phyloP scores from a whole-genome alignment of 2,329 filamentous ascomycete genomes.

The Parascedosporium putredinis region DNA sequence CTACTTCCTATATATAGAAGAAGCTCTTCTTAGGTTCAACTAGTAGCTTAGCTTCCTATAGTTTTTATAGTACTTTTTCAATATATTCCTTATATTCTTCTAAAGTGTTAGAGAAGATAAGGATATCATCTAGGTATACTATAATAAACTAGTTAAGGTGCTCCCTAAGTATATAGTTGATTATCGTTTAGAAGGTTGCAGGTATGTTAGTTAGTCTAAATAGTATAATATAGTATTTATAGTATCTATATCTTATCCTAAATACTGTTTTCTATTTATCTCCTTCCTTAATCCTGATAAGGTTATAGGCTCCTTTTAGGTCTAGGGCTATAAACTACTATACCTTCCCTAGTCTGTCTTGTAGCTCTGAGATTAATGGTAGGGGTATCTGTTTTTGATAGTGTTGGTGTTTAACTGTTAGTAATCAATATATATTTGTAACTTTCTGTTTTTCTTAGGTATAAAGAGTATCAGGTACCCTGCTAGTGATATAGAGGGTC shows the following conservation, averaged over 20 bases:
- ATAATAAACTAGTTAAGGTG: conserved; percentile 11
- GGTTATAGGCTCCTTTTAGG: conserved; percentile 7
- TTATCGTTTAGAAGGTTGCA: conserved; percentile 11
- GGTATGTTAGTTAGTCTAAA: conserved; percentile 11
- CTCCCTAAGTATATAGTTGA: conserved; percentile 9
- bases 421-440: conserved; percentile 3
- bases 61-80: background rate
- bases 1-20: background rate
- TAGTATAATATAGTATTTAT: conserved; percentile 12
- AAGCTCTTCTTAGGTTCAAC: background rate
- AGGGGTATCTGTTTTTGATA: conserved; percentile 4
- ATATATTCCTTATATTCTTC: conserved; percentile 8
- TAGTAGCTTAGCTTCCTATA: background rate
- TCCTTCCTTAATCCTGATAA: conserved; percentile 8
- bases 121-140: conserved; percentile 12
- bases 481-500: no score
- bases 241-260: conserved; percentile 10
- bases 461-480: no score
- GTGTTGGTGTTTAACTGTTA: conserved; percentile 9
- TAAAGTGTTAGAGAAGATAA: conserved; percentile 9
- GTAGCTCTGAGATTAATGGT: conserved; percentile 11
- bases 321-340: conserved; percentile 10
- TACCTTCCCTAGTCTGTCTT: conserved; percentile 11
- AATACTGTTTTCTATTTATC: conserved; percentile 10
- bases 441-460: no score